phyloP scores from a whole-genome alignment of 495 filamentous ascomycete genomes.

The Neurospora sp. region DNA sequence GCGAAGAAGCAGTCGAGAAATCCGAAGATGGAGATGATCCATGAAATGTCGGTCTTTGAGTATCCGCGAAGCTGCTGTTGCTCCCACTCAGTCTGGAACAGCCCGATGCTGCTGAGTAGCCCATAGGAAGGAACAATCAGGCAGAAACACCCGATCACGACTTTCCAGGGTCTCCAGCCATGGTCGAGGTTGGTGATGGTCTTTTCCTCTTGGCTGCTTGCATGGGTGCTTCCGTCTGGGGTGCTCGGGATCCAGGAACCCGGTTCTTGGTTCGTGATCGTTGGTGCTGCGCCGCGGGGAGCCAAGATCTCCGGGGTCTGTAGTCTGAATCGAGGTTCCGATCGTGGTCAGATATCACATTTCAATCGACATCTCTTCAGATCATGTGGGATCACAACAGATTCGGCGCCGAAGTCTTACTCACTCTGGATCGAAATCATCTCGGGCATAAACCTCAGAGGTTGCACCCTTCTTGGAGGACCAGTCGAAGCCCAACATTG shows the following conservation, averaged over 20 bases:
- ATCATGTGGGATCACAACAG: not conserved
- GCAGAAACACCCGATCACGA: conserved; percentile 18
- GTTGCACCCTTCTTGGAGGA: not conserved
- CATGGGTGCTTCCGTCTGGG: not conserved
- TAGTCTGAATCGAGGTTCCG: not conserved
- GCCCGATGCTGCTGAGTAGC: conserved; percentile 19
- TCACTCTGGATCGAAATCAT: not conserved
- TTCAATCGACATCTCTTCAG: not conserved
- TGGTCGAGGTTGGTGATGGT: not conserved
- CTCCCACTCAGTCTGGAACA: conserved; percentile 23
- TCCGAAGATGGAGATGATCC: conserved; percentile 24
- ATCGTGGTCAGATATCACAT: conserved; percentile 16
- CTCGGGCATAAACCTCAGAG: not conserved
- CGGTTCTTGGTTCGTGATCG: conserved; percentile 4
- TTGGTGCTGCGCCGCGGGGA: not conserved
- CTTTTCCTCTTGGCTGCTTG: not conserved
- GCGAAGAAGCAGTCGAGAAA: conserved; percentile 18
- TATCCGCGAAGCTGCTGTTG: conserved; percentile 9
- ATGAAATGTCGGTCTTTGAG: conserved; percentile 13
- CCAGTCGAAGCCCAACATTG: not conserved
- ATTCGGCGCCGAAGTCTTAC: not conserved
- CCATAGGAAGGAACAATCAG: conserved; percentile 19
- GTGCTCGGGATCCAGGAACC: not conserved
- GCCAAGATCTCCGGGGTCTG: not conserved
- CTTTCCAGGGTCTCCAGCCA: conserved; percentile 15